Percentiles rank a stretch among this genome's conserved stretches.
Conservation (phyloP, 768 basidiomycete species). For the Hypsizygus marmoreus region DNA sequence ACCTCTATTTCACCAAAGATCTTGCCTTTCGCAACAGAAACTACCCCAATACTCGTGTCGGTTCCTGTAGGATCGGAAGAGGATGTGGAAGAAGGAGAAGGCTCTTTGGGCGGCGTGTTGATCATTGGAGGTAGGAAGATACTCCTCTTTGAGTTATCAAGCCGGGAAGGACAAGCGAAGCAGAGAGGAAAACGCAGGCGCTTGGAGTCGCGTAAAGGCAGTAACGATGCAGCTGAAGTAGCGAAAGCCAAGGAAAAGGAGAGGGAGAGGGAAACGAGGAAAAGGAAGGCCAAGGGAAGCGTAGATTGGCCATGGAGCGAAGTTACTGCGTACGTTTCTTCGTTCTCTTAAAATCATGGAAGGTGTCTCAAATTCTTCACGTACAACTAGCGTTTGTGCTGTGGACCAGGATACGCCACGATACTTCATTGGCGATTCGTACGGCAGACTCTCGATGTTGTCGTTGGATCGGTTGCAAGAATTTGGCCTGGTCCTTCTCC, state of each 20-base stretch:
- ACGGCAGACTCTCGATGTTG: conserved; percentile 72
- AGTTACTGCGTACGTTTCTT: conserved; percentile 56
- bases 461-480: conserved; percentile 47
- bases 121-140: conserved; percentile 71
- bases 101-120: conserved; percentile 66
- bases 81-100: conserved; percentile 29
- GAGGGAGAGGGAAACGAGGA: conserved; percentile 52
- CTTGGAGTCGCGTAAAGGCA: conserved; percentile 52
- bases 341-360: neutral
- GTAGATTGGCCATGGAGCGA: conserved; percentile 80
- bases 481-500: conserved; percentile 51
- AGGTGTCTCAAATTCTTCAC: conserved; percentile 23
- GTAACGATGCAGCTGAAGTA: conserved; percentile 40
- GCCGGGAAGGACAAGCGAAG: conserved; percentile 48
- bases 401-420: conserved; percentile 47
- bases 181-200: conserved; percentile 57
- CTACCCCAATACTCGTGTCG: conserved; percentile 41
- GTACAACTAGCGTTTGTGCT: conserved; percentile 56
- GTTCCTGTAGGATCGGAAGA: conserved; percentile 34
- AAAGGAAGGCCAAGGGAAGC: conserved; percentile 52
- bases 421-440: conserved; percentile 68
- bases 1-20: conserved; percentile 52
- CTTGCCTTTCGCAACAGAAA: conserved; percentile 45
- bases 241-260: conserved; percentile 58
- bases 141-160: conserved; percentile 59